Evolutionary conservation across 2,329 filamentous ascomycete genomes (phyloP).

Genomic region (Capronia coronata): DNA sequence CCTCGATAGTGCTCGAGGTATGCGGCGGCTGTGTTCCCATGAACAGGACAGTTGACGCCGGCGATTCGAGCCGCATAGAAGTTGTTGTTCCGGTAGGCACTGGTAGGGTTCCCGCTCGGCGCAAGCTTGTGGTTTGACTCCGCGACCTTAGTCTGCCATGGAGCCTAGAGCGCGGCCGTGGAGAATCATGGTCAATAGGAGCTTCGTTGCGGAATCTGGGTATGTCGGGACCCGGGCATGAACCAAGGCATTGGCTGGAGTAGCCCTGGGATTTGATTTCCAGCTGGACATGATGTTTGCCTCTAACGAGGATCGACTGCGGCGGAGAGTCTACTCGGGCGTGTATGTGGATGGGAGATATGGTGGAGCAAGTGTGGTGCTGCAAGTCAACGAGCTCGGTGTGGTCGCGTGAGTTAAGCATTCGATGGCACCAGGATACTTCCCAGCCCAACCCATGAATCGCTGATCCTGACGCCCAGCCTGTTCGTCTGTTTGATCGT

Average conservation of each 20-base stretch:
- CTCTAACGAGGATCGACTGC: conserved; percentile 8
- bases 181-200: not conserved
- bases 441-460: conserved; percentile 39
- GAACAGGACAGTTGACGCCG: not conserved
- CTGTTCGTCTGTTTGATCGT: too few species aligned
- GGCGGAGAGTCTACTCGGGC: conserved; percentile 8
- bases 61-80: not conserved
- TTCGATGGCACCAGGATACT: conserved; percentile 74
- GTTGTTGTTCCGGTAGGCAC: not conserved
- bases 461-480: not conserved
- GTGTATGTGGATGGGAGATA: not conserved
- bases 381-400: conserved; percentile 62
- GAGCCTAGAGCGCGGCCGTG: not conserved
- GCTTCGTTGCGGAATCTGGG: conserved; percentile 15
- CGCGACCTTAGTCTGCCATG: conserved; percentile 1
- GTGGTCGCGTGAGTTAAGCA: conserved; percentile 73
- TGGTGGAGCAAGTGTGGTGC: conserved; percentile 14
- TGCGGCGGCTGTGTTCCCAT: not conserved
- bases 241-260: conserved; percentile 9
- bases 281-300: not conserved
- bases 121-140: not conserved
- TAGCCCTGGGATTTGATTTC: conserved; percentile 2
- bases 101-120: not conserved
- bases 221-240: conserved; percentile 19
- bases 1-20: not conserved